Evolutionary conservation across 2,329 filamentous ascomycete genomes (phyloP).

Genomic region (Bipolaris oryzae): DNA sequence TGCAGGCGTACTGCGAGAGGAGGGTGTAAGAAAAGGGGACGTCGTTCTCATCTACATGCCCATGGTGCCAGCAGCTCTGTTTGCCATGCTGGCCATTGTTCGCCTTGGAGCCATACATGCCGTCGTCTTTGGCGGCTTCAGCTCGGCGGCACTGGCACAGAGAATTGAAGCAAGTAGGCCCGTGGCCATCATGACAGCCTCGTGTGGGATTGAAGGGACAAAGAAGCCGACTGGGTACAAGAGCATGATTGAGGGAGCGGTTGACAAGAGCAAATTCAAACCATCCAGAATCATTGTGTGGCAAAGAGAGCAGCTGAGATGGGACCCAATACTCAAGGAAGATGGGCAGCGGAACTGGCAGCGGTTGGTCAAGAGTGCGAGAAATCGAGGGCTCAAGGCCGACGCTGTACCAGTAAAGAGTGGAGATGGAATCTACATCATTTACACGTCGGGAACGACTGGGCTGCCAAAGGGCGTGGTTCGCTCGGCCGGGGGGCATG

Average conservation of each 20-base stretch:
- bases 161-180: conserved; percentile 84
- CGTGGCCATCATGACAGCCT: conserved; percentile 80
- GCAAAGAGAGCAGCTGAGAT: conserved; percentile 78
- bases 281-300: conserved; percentile 77
- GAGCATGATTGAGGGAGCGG: conserved; percentile 75
- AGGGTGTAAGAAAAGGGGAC: conserved; percentile 82
- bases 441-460: conserved; percentile 85
- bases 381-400: conserved; percentile 69
- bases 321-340: conserved; percentile 71
- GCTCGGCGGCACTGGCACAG: conserved; percentile 79
- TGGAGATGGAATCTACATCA: conserved; percentile 83
- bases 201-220: conserved; percentile 85
- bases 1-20: conserved; percentile 79
- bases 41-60: conserved; percentile 95
- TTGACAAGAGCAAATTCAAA: conserved; percentile 71
- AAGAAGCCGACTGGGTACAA: conserved; percentile 80
- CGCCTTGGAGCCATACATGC: conserved; percentile 87
- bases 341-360: conserved; percentile 81
- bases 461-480: conserved; percentile 83
- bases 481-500: conserved; percentile 82
- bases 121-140: conserved; percentile 93
- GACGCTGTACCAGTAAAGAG: conserved; percentile 79
- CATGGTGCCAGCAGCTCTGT: conserved; percentile 89
- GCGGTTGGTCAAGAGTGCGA: conserved; percentile 72
- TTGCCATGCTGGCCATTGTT: conserved; percentile 81